Conservation (phyloP, 768 basidiomycete genomes). For the Leccinum subgranulosum region DNA sequence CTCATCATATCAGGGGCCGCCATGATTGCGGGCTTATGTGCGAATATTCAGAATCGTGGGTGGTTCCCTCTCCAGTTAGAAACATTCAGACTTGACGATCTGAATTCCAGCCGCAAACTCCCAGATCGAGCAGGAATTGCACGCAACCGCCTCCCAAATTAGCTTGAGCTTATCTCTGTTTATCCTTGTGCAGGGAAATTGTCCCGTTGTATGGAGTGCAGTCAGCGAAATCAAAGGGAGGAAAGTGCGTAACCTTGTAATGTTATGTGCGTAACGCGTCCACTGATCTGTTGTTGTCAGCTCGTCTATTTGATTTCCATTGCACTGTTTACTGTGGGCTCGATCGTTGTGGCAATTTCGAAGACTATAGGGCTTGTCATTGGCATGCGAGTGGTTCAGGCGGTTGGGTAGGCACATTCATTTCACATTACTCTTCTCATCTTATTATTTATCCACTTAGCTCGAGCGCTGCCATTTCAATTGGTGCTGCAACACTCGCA, state of each 20-base stretch:
- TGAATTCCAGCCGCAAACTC: conserved; percentile 56
- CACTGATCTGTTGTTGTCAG: conserved; percentile 25
- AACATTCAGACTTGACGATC: background rate
- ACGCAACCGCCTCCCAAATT: conserved; percentile 59
- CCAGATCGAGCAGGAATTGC: conserved; percentile 59
- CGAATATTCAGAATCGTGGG: conserved; percentile 32
- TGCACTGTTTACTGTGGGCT: conserved; percentile 51
- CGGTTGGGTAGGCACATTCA: conserved; percentile 46
- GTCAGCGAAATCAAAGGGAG: conserved; percentile 61
- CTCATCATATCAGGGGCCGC: conserved; percentile 27
- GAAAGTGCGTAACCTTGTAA: conserved; percentile 41
- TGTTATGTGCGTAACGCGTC: background rate
- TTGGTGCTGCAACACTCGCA: conserved; percentile 71
- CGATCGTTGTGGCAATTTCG: conserved; percentile 56
- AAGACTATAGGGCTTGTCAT: conserved; percentile 57
- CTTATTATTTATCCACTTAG: conserved; percentile 28
- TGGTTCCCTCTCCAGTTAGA: background rate
- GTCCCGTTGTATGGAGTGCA: conserved; percentile 35
- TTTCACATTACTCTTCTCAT: background rate
- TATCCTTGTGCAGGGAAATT: conserved; percentile 65
- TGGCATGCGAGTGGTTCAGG: conserved; percentile 66
- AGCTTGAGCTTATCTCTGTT: conserved; percentile 69
- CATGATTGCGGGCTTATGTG: conserved; percentile 27
- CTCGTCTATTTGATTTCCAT: conserved; percentile 55
- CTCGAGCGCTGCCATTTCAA: conserved; percentile 64